Conservation (phyloP, 2,329 filamentous ascomycete species). For the Fusarium bactridioides region DNA sequence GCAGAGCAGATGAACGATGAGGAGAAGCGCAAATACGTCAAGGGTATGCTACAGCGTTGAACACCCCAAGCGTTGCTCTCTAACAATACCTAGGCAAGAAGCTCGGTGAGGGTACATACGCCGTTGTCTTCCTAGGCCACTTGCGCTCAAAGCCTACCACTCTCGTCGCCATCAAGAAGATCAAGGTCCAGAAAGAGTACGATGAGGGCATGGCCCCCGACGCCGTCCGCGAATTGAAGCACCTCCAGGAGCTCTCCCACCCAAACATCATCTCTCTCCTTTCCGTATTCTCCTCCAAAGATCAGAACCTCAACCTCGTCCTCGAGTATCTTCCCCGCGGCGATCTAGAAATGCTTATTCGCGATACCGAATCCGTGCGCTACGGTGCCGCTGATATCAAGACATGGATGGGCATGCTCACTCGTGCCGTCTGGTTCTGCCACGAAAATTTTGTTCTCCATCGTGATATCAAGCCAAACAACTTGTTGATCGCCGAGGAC, state of each 20-base stretch:
- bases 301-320: slow-evolving; percentile 95
- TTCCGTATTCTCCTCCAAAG: slow-evolving; percentile 93
- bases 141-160: slow-evolving; percentile 74
- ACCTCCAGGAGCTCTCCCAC: slow-evolving; percentile 91
- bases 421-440: slow-evolving; percentile 92
- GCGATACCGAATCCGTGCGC: slow-evolving; percentile 77
- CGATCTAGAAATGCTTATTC: slow-evolving; percentile 93
- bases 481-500: slow-evolving; percentile 90
- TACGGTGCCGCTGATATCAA: slow-evolving; percentile 94
- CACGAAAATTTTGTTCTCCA: slow-evolving; percentile 94
- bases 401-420: slow-evolving; percentile 98
- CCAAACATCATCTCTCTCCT: slow-evolving; percentile 94
- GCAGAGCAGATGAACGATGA: slow-evolving; percentile 84
- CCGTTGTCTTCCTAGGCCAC: slow-evolving; percentile 91
- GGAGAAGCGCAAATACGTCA: slow-evolving; percentile 88
- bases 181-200: slow-evolving; percentile 86
- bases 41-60: slow-evolving; percentile 61
- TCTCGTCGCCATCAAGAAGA: slow-evolving; percentile 92
- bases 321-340: slow-evolving; percentile 94
- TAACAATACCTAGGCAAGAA: slow-evolving; percentile 71
- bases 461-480: slow-evolving; percentile 99
- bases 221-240: slow-evolving; percentile 94
- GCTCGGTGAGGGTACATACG: slow-evolving; percentile 96
- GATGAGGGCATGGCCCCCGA: slow-evolving; percentile 93
- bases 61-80: too few relatives aligned